Evolutionary conservation across 495 filamentous ascomycete genomes (phyloP).

Genomic region (Saxophila tyrrhenica): DNA sequence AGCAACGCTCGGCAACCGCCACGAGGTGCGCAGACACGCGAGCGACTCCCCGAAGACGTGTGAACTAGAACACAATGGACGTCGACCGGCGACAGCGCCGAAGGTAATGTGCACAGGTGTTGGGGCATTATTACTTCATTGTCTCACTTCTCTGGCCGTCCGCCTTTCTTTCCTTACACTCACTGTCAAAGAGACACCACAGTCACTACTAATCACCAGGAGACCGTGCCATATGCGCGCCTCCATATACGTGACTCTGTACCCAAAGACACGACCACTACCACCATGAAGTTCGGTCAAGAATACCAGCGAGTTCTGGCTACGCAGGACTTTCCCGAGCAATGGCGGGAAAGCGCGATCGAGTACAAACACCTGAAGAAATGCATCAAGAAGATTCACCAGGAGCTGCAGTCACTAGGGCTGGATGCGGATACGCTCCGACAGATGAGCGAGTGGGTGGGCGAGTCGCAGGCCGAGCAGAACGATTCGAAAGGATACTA

Average conservation of each 20-base stretch:
- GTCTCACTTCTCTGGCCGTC: background rate
- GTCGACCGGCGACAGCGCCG: background rate
- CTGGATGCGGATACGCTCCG: conserved; percentile 49
- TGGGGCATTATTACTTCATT: background rate
- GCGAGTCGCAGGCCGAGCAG: background rate
- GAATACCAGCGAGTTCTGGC: conserved; percentile 48
- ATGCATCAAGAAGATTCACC: conserved; percentile 55
- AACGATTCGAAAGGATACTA: conserved; percentile 10
- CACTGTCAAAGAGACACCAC: background rate
- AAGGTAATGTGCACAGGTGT: background rate
- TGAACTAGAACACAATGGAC: background rate
- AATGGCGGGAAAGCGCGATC: conserved; percentile 60
- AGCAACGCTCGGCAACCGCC: background rate
- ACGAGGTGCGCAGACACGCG: background rate
- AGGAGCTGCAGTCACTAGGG: conserved; percentile 49
- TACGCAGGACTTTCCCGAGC: conserved; percentile 44
- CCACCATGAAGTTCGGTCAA: conserved; percentile 64
- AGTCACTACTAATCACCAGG: background rate
- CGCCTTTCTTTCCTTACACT: background rate
- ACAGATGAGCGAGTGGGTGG: conserved; percentile 28
- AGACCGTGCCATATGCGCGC: background rate
- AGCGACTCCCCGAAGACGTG: background rate
- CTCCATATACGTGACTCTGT: background rate
- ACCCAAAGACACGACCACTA: background rate
- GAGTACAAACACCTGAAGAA: conserved; percentile 67